A percentile compares a stretch with the other conserved stretches of the same genome.
Evolutionary conservation across 2,329 filamentous ascomycete genomes (phyloP).

Genomic region (Fusarium pseudocircinatum): DNA sequence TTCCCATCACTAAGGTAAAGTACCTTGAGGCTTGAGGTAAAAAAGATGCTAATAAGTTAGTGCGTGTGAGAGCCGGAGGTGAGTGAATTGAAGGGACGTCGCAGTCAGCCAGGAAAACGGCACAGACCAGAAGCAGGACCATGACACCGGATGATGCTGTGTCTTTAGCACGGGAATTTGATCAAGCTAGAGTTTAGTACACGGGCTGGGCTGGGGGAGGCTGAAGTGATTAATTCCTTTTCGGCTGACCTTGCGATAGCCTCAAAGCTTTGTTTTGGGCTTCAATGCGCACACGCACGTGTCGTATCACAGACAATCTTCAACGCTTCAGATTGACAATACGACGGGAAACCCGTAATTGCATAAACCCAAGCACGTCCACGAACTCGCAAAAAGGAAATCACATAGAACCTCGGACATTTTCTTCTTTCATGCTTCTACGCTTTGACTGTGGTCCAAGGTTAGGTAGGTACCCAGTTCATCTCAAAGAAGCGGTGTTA

Average conservation of each 20-base stretch:
- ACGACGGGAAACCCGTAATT: slow-evolving; percentile 21
- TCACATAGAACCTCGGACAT: neutral
- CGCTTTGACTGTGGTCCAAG: slow-evolving; percentile 10
- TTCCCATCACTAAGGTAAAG: neutral
- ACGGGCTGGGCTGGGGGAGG: slow-evolving; percentile 4
- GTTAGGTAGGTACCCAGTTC: neutral
- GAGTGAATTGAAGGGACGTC: neutral
- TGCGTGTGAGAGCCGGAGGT: neutral
- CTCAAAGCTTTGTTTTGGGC: slow-evolving; percentile 11
- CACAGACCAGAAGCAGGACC: slow-evolving; percentile 12
- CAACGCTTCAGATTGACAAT: neutral
- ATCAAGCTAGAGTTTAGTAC: neutral
- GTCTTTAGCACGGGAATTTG: neutral
- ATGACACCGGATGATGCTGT: neutral
- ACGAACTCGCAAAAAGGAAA: neutral
- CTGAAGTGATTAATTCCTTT: slow-evolving; percentile 4
- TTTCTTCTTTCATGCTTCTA: slow-evolving; percentile 15
- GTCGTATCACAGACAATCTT: slow-evolving; percentile 9
- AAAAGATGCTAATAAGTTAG: neutral
- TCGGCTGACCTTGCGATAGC: slow-evolving; percentile 23
- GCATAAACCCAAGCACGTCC: slow-evolving; percentile 1
- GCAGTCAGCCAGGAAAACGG: slow-evolving; percentile 1
- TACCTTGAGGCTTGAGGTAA: neutral
- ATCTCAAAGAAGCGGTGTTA: neutral
- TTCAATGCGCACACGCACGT: neutral